These are phyloP conservation scores for Fusarium tjaetaba DNA, from an alignment of 2,329 filamentous ascomycete genomes.

Conservation along the genomic window DNA sequence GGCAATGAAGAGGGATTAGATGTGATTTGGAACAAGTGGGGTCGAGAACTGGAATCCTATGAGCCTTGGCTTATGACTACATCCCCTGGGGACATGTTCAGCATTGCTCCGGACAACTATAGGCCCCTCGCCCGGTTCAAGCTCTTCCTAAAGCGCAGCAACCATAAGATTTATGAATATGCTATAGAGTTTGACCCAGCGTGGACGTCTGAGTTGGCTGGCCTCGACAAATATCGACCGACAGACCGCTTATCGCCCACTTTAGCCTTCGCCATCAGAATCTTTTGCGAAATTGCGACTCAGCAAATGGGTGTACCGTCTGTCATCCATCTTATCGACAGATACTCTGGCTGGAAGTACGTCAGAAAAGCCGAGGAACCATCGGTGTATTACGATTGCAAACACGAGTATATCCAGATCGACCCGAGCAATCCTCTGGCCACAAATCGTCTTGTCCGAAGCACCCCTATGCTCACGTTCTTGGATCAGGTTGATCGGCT, in stretches of 20 bases:
- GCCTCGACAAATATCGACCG: neutral
- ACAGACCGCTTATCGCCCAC: neutral
- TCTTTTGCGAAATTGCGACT: neutral
- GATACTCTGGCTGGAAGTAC: neutral
- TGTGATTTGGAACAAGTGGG: rapidly evolving
- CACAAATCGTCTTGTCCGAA: neutral
- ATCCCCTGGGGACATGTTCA: neutral
- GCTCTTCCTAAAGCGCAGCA: too few relatives aligned
- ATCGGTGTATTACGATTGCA: neutral
- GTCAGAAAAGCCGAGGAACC: neutral
- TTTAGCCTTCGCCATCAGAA: neutral
- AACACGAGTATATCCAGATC: neutral
- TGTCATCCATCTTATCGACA: neutral
- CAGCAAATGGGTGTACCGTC: rapidly evolving
- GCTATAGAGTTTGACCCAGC: neutral
- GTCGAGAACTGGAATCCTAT: neutral
- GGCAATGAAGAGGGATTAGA: neutral
- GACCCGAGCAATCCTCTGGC: neutral
- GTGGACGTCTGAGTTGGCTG: neutral
- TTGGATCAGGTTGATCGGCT: neutral
- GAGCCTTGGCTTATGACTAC: neutral
- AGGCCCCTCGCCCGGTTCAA: neutral
- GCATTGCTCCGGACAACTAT: neutral
- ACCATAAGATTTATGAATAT: neutral
- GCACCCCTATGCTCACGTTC: neutral